Conservation (phyloP, 768 basidiomycete species). For the Pulveroboletus sp. region DNA sequence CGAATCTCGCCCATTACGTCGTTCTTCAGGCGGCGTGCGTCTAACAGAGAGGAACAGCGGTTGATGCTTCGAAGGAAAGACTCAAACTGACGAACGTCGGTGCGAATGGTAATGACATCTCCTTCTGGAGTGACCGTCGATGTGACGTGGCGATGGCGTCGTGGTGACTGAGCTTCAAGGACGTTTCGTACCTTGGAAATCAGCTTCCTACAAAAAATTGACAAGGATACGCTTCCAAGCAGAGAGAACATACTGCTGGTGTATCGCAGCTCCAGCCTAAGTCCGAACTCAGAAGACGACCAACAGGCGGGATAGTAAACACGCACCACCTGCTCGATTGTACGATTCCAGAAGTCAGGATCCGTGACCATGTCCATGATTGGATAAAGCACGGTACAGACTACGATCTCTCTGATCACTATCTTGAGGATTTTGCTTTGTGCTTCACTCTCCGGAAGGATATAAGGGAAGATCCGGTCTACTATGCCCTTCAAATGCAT, state of each 20-base stretch:
- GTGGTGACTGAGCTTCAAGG: conserved; percentile 72
- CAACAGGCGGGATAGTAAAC: conserved; percentile 1
- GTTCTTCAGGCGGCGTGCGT: conserved; percentile 86
- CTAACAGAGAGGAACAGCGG: conserved; percentile 75
- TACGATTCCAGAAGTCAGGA: conserved; percentile 95
- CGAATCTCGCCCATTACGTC: conserved; percentile 92
- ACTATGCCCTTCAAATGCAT: conserved; percentile 71
- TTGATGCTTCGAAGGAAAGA: conserved; percentile 84
- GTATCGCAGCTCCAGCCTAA: conserved; percentile 64
- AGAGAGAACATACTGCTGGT: conserved; percentile 48
- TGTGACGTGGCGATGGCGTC: conserved; percentile 40
- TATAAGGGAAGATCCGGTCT: conserved; percentile 61
- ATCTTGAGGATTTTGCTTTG: conserved; percentile 66
- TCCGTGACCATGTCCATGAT: conserved; percentile 91
- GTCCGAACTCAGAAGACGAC: conserved; percentile 6
- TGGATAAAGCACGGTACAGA: conserved; percentile 79
- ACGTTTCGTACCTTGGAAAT: conserved; percentile 85
- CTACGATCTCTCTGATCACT: conserved; percentile 75
- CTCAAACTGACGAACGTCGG: conserved; percentile 81
- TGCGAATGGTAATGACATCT: conserved; percentile 78
- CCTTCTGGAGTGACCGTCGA: conserved; percentile 35
- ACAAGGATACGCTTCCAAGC: conserved; percentile 7
- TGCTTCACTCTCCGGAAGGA: conserved; percentile 74
- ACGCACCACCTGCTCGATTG: conserved; percentile 87
- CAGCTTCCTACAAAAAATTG: conserved; percentile 50